These are phyloP conservation scores for Trichoderma atroviride DNA, from an alignment of 2,329 filamentous ascomycete genomes.

Conservation along the genomic window DNA sequence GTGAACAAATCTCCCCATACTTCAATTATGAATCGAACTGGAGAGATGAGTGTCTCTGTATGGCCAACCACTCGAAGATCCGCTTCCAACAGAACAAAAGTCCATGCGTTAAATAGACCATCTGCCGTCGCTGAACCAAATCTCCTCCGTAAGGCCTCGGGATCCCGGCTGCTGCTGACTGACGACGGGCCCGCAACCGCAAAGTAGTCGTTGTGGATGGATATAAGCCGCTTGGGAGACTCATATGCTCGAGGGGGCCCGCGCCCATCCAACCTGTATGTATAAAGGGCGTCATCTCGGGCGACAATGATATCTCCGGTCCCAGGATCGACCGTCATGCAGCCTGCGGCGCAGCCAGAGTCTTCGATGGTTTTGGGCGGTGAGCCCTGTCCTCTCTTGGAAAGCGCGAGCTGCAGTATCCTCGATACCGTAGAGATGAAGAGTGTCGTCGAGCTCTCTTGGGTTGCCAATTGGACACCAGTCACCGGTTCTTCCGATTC, in stretches of 20 bases:
- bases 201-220: constrained; percentile 82
- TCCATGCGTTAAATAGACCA: constrained; percentile 81
- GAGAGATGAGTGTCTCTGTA: constrained; percentile 79
- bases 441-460: constrained; percentile 68
- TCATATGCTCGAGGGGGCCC: constrained; percentile 91
- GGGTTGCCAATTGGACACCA: constrained; percentile 74
- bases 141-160: constrained; percentile 66
- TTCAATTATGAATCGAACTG: constrained; percentile 77
- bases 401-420: constrained; percentile 83
- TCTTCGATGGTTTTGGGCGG: constrained; percentile 88
- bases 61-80: constrained; percentile 89
- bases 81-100: constrained; percentile 88
- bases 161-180: constrained; percentile 54
- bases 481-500: constrained; percentile 97
- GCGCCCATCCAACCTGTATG: constrained; percentile 82
- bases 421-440: constrained; percentile 91
- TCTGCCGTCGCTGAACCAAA: constrained; percentile 73
- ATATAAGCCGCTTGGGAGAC: constrained; percentile 80
- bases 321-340: constrained; percentile 83
- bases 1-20: constrained; percentile 92
- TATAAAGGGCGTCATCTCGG: constrained; percentile 92
- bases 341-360: constrained; percentile 86
- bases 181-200: constrained; percentile 78
- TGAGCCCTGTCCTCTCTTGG: constrained; percentile 85
- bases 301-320: constrained; percentile 89